Percentiles rank a stretch among this genome's conserved stretches.
Conservation (phyloP, 306 rosid species). For the Psophocarpus tetragonolobus region DNA sequence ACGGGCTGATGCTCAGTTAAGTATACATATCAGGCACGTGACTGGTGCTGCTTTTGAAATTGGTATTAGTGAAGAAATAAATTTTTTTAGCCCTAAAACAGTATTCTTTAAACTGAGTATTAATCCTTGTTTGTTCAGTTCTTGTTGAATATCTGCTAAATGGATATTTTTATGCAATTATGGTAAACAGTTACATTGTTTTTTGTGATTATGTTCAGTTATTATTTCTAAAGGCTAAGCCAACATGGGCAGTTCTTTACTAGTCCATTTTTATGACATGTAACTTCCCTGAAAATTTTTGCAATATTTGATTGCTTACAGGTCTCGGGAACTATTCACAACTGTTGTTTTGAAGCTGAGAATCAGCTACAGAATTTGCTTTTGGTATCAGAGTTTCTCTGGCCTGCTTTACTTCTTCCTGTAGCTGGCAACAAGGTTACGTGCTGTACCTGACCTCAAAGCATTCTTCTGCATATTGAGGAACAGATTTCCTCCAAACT, state of each 20-base stretch:
- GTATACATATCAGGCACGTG: slow-evolving; percentile 3
- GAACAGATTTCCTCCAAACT: not conserved
- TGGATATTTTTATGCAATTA: slow-evolving; percentile 8
- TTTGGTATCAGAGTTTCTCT: slow-evolving; percentile 89
- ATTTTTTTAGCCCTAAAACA: not conserved
- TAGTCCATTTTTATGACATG: not conserved
- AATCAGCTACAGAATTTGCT: slow-evolving; percentile 80
- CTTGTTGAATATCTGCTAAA: not conserved
- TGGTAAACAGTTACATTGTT: slow-evolving; percentile 12
- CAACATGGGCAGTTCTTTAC: not conserved
- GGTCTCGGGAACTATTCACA: slow-evolving; percentile 92
- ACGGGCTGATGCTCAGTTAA: slow-evolving; percentile 15
- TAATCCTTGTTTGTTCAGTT: slow-evolving; percentile 20
- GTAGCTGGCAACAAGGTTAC: slow-evolving; percentile 91
- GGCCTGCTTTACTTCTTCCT: slow-evolving; percentile 97
- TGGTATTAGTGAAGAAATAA: not conserved
- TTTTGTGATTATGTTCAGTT: slow-evolving; percentile 10
- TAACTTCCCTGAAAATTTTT: slow-evolving; percentile 20
- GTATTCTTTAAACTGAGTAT: not conserved
- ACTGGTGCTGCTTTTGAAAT: slow-evolving; percentile 11
- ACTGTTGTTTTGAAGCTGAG: slow-evolving; percentile 96
- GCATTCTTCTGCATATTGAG: slow-evolving; percentile 30
- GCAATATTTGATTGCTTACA: slow-evolving; percentile 37
- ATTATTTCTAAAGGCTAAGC: not conserved
- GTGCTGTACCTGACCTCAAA: slow-evolving; percentile 21